phyloP scores from a whole-genome alignment of 2,329 filamentous ascomycete species.

The Dactylonectria macrodidyma region DNA sequence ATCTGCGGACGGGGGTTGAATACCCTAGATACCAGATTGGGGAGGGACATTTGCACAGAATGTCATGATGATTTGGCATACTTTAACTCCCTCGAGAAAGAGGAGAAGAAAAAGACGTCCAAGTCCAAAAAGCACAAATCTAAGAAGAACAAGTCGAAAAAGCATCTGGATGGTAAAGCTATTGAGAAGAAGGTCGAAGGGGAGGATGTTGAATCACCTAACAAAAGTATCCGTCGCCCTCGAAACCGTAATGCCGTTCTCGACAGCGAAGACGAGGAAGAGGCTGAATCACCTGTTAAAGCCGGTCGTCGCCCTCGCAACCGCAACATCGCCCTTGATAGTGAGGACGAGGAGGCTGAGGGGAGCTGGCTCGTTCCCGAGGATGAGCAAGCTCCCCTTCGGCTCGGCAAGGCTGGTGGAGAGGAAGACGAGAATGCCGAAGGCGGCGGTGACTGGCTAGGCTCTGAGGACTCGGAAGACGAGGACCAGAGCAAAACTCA shows the following conservation, averaged over 20 bases:
- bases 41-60: slow-evolving; percentile 75
- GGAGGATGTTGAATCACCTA: slow-evolving; percentile 37
- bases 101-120: slow-evolving; percentile 54
- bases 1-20: slow-evolving; percentile 83
- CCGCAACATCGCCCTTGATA: slow-evolving; percentile 31
- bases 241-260: slow-evolving; percentile 46
- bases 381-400: slow-evolving; percentile 70
- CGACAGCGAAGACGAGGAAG: slow-evolving; percentile 33
- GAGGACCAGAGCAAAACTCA: slow-evolving; percentile 70
- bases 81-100: slow-evolving; percentile 64
- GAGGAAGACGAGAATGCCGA: slow-evolving; percentile 91
- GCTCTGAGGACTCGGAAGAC: slow-evolving; percentile 76
- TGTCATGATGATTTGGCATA: slow-evolving; percentile 83
- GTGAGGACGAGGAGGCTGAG: slow-evolving; percentile 65
- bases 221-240: slow-evolving; percentile 51
- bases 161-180: slow-evolving; percentile 37
- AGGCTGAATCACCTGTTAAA: slow-evolving; percentile 30
- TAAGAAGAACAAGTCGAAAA: slow-evolving; percentile 40
- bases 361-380: slow-evolving; percentile 86
- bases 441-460: slow-evolving; percentile 85
- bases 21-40: slow-evolving; percentile 58
- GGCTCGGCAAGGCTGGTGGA: slow-evolving; percentile 85
- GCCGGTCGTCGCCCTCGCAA: slow-evolving; percentile 55
- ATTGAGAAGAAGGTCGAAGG: slow-evolving; percentile 21
- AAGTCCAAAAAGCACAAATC: slow-evolving; percentile 39